Evolutionary conservation across 148 eudicot genomes (phyloP), one percentile per base, ranked within the genome.

Genomic region (Rhododendron ovatum): DNA sequence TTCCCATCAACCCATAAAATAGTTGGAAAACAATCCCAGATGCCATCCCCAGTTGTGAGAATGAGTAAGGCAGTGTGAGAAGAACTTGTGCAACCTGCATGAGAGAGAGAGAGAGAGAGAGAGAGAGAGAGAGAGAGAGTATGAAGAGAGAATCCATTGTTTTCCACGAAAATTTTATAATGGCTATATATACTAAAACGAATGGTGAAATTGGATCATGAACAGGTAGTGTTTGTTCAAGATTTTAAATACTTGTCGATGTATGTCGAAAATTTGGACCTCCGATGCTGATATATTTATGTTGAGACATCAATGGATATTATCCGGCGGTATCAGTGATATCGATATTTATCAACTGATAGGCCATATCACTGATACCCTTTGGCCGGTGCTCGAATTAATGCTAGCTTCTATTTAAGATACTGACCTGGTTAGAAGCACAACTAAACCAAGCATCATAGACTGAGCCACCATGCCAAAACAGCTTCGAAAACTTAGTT

Each of bases 401-500:
- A 7, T 22, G 57, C 7, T 41, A 5, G 43, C 5, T 55, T 6
- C n/a, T 61, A 24, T 67, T 26, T 26, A 28, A 7, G 9, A 12
- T 26, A 12, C 37, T 69, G 15, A 28, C 98, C 92, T 95, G 98
- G 83, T 95, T 93, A 50, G 96, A 93, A 87, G 98, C 88, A 84
- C 98, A 82, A 48, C 84, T 82, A 74, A 95, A 95, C 98, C 98
- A 95, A 47, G 98, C 98, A 93, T 95, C 98, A 90, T 94, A 95
- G 82, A 92, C 98, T 0, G 98, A 95, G 71, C 98, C 98, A 78
- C 98, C 98, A 86, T 95, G 93, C 98, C 98, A 95, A 50, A 95
- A 90, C 18, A 95, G 75, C 14, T 88, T 92, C 7, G 97, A 94
- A 2, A 94, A 20, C 61, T 89, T 93, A 83, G 85, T 78, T 91